phyloP scores from a whole-genome alignment of 257 asterid genomes.

The Jasminum sambac region DNA sequence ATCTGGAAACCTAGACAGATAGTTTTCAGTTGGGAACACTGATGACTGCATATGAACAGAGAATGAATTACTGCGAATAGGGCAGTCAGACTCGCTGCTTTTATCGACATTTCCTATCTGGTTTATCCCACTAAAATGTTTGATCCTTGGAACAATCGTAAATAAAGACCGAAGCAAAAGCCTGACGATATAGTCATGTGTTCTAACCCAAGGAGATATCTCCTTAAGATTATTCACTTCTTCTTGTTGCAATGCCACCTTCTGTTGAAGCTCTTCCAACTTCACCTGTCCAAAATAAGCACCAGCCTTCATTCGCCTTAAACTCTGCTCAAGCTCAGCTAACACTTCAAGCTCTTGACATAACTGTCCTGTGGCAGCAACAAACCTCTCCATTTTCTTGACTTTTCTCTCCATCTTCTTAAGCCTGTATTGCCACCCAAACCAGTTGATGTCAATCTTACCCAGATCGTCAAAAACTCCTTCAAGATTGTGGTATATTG shows the following conservation, averaged over 20 bases:
- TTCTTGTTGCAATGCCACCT: slow-evolving; percentile 74
- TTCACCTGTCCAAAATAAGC: slow-evolving; percentile 49
- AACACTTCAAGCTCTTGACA: slow-evolving; percentile 81
- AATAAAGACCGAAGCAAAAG: slow-evolving; percentile 65
- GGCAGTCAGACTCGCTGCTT: slow-evolving; percentile 32
- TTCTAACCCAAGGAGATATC: slow-evolving; percentile 80
- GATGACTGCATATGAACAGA: slow-evolving; percentile 44
- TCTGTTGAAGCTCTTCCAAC: slow-evolving; percentile 78
- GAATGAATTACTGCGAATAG: slow-evolving; percentile 53
- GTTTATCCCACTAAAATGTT: slow-evolving; percentile 40
- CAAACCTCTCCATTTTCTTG: slow-evolving; percentile 88
- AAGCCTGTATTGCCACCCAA: slow-evolving; percentile 52
- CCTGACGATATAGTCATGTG: slow-evolving; percentile 62
- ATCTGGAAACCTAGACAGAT: slow-evolving; percentile 29
- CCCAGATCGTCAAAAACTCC: slow-evolving; percentile 41
- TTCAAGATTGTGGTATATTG: slow-evolving; percentile 59
- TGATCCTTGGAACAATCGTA: slow-evolving; percentile 64
- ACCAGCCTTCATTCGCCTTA: slow-evolving; percentile 65
- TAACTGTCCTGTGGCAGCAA: slow-evolving; percentile 64
- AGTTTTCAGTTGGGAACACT: slow-evolving; percentile 43
- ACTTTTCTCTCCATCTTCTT: slow-evolving; percentile 85
- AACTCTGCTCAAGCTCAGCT: slow-evolving; percentile 72
- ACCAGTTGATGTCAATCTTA: slow-evolving; percentile 55
- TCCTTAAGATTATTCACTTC: slow-evolving; percentile 82
- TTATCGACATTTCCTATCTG: slow-evolving; percentile 33